phyloP scores from a whole-genome alignment of 2,329 filamentous ascomycete genomes.

The Xylariaceae sp. region DNA sequence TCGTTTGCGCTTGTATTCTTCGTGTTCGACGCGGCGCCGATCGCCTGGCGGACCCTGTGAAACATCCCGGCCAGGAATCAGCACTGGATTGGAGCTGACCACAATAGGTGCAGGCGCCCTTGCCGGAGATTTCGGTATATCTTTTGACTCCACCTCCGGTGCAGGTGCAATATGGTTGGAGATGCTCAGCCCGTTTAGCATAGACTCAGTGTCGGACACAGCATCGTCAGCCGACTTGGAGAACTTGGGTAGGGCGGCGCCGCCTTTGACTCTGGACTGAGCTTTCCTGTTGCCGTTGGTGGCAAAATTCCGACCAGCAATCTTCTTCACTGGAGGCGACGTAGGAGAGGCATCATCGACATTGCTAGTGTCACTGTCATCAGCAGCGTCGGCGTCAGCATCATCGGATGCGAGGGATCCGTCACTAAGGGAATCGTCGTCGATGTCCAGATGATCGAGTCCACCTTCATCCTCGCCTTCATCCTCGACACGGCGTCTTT shows the following conservation, averaged over 20 bases:
- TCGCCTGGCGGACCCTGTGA: conserved; percentile 58
- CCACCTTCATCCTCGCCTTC: conserved; percentile 64
- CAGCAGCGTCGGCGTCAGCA: conserved; percentile 50
- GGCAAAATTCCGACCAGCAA: conserved; percentile 28
- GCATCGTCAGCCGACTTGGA: conserved; percentile 35
- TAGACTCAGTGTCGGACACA: conserved; percentile 51
- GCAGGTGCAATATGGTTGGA: conserved; percentile 37
- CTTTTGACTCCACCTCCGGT: conserved; percentile 44
- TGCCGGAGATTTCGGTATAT: conserved; percentile 33
- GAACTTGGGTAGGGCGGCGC: conserved; percentile 27
- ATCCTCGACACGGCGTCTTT: conserved; percentile 63
- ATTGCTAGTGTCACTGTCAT: conserved; percentile 61
- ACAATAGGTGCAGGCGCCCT: conserved; percentile 46
- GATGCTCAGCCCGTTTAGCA: conserved; percentile 51
- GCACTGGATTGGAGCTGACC: conserved; percentile 47
- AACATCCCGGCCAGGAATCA: conserved; percentile 37
- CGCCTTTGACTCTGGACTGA: conserved; percentile 25
- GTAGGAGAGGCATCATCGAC: conserved; percentile 52
- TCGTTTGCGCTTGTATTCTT: conserved; percentile 81
- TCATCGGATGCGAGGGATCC: conserved; percentile 59
- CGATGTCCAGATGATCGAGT: conserved; percentile 49
- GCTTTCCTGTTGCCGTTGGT: conserved; percentile 33
- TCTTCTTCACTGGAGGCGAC: conserved; percentile 30
- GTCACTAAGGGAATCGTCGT: conserved; percentile 62
- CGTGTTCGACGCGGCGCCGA: conserved; percentile 74